Conservation (phyloP, 2,329 filamentous ascomycete genomes). For the Trichoderma sp. region DNA sequence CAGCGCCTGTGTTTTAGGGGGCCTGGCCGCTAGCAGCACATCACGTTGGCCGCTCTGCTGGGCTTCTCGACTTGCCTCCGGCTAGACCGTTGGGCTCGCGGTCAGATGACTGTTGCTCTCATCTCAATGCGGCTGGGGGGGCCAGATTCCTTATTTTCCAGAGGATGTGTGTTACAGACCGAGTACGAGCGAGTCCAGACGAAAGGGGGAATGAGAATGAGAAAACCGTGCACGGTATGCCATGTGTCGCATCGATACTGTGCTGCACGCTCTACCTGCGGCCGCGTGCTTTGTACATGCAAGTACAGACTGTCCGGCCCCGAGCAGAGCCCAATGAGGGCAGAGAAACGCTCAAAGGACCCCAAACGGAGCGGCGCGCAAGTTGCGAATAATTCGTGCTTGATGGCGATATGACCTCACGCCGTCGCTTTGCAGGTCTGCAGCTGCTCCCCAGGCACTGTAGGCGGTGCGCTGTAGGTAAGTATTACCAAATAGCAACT, state of each 20-base stretch:
- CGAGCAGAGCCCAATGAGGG: background rate
- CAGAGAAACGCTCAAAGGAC: background rate
- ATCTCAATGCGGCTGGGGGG: constrained; percentile 17
- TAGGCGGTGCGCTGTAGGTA: background rate
- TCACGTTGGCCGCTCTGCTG: constrained; percentile 21
- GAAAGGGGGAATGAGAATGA: constrained; percentile 17
- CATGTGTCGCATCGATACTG: background rate
- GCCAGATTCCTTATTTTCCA: background rate
- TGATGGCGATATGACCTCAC: constrained; percentile 41
- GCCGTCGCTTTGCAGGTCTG: background rate
- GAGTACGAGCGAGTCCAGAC: background rate
- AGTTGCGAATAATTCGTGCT: background rate
- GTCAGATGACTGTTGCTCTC: constrained; percentile 21
- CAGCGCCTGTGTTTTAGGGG: background rate
- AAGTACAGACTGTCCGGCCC: background rate
- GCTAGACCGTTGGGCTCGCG: constrained; percentile 18
- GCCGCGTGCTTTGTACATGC: background rate
- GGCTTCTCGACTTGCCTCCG: constrained; percentile 5
- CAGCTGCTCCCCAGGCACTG: background rate
- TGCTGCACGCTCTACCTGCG: background rate
- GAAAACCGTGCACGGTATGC: constrained; percentile 7
- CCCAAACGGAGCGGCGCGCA: background rate
- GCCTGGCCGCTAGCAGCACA: background rate
- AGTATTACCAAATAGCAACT: constrained; percentile 39
- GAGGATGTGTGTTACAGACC: background rate